Evolutionary conservation across 805 yeast genomes (phyloP).

Genomic region (Starmerella sirachaensis): DNA sequence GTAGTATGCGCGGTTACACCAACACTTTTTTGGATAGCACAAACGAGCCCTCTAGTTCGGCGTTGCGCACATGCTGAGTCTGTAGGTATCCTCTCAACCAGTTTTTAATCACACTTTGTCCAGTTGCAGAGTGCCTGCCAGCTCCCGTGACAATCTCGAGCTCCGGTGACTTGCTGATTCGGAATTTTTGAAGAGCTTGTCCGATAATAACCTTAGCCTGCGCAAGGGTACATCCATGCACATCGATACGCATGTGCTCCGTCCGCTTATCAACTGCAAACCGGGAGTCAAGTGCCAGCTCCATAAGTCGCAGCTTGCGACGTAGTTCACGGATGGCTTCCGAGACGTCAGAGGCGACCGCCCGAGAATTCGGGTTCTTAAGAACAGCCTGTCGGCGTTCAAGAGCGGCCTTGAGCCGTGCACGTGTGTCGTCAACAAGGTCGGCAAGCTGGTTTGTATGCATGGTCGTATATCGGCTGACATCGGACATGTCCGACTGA

Average conservation of each 20-base stretch:
- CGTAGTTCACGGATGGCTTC: constrained; percentile 1
- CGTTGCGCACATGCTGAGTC: constrained; percentile 2
- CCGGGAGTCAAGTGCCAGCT: constrained; percentile 10
- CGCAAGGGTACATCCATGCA: constrained; percentile 16
- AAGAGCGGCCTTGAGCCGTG: no score
- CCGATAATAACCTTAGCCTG: constrained; percentile 9
- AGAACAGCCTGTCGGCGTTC: no score
- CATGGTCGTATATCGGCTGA: no score
- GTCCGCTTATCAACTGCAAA: no score
- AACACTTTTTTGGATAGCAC: constrained; percentile 3
- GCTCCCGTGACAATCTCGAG: constrained; percentile 17
- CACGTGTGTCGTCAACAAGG: no score
- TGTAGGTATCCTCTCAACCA: constrained; percentile 14
- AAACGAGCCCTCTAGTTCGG: constrained; percentile 16
- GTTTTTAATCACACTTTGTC: constrained; percentile 13
- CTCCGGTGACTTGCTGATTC: not conserved
- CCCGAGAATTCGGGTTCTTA: not conserved
- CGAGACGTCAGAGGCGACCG: not conserved
- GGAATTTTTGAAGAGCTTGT: constrained; percentile 5
- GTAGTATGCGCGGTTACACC: no score
- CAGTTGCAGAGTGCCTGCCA: constrained; percentile 14
- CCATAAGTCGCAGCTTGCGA: constrained; percentile 1
- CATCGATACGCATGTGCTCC: constrained; percentile 14
- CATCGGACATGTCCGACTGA: no score
- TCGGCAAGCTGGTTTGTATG: no score